A percentile compares a stretch with the other conserved stretches of the same genome.
These are phyloP conservation scores for Phytophthora ohioensis DNA, from an alignment of 352 stramenopile species.

Conservation along the genomic window DNA sequence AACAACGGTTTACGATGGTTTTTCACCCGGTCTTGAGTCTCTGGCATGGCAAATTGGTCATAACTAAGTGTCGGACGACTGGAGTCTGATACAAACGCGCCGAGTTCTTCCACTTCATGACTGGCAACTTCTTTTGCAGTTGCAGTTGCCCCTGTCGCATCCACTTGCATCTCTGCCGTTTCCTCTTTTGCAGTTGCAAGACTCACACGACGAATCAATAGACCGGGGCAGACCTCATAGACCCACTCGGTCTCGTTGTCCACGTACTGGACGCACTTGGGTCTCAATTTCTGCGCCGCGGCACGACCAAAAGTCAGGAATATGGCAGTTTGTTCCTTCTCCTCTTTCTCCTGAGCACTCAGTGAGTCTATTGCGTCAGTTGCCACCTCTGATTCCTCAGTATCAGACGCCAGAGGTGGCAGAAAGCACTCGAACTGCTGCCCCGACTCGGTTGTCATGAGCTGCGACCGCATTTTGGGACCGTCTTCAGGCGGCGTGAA, in stretches of 20 bases:
- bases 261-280: conserved; percentile 72
- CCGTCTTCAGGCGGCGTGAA: conserved; percentile 37
- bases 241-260: conserved; percentile 60
- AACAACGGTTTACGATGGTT: conserved; percentile 59
- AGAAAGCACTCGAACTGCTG: conserved; percentile 83
- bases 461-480: conserved; percentile 44
- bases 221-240: conserved; percentile 72
- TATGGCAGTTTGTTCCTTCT: conserved; percentile 9
- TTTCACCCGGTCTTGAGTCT: conserved; percentile 56
- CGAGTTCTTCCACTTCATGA: conserved; percentile 53
- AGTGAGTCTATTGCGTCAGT: neutral
- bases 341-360: conserved; percentile 13
- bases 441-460: conserved; percentile 72
- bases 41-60: conserved; percentile 54
- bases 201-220: conserved; percentile 65
- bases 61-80: conserved; percentile 44
- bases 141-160: conserved; percentile 17
- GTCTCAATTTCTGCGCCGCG: conserved; percentile 62
- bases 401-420: conserved; percentile 41
- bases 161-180: conserved; percentile 29
- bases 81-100: conserved; percentile 45
- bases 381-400: neutral
- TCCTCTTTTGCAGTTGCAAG: conserved; percentile 26
- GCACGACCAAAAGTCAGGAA: conserved; percentile 66
- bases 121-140: neutral